Evolutionary conservation across 768 basidiomycete species (phyloP).

Genomic region (Kwoniella botswanensis): DNA sequence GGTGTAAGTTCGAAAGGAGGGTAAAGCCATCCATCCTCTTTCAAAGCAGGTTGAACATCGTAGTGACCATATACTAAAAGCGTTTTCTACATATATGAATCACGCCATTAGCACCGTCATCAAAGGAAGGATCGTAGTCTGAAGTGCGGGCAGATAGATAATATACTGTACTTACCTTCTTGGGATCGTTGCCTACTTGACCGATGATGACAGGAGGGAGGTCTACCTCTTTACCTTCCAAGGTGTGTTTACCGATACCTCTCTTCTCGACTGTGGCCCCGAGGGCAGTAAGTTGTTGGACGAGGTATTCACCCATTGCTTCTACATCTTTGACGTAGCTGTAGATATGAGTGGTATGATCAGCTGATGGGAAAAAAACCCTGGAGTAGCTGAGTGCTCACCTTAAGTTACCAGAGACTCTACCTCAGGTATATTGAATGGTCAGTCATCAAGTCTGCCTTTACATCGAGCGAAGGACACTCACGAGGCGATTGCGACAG

Average conservation of each 20-base stretch:
- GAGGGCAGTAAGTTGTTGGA: constrained; percentile 72
- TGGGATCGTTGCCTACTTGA: constrained; percentile 76
- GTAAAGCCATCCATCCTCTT: constrained; percentile 82
- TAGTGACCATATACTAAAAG: constrained; percentile 93
- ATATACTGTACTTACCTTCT: constrained; percentile 61
- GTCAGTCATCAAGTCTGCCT: not conserved
- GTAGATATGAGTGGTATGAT: constrained; percentile 61
- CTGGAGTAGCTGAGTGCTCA: constrained; percentile 26
- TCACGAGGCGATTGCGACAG: constrained; percentile 80
- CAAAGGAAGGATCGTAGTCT: constrained; percentile 14
- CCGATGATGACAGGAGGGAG: constrained; percentile 87
- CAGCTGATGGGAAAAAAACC: not conserved
- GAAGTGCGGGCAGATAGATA: not conserved
- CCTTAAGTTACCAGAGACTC: constrained; percentile 57
- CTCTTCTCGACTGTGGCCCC: constrained; percentile 77
- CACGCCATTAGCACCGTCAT: constrained; percentile 26
- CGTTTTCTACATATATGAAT: constrained; percentile 66
- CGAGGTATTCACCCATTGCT: constrained; percentile 83
- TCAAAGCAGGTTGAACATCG: constrained; percentile 80
- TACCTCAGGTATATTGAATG: constrained; percentile 14
- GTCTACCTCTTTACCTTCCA: constrained; percentile 72
- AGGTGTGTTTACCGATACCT: constrained; percentile 75
- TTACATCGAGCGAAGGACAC: not conserved
- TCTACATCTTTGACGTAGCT: constrained; percentile 75
- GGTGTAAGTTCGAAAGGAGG: constrained; percentile 78